A percentile compares a stretch with the other conserved stretches of the same genome.
Evolutionary conservation across 176 grass and related monocot species (phyloP).

Genomic region (Oryza rufipogon): DNA sequence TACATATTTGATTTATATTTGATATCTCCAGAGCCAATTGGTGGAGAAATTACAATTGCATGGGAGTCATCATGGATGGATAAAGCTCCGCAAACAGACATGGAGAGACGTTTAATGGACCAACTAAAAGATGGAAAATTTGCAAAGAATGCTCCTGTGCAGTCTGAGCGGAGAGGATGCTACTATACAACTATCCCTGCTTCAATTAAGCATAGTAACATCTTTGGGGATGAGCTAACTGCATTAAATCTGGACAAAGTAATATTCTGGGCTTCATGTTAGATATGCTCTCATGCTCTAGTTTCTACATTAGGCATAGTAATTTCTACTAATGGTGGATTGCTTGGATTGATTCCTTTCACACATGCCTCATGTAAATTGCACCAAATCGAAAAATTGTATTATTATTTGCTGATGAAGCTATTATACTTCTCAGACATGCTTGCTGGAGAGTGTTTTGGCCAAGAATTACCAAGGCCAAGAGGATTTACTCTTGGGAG

Average conservation of each 20-base stretch:
- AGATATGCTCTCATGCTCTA: no score
- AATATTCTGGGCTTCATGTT: constrained; percentile 33
- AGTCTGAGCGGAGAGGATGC: constrained; percentile 61
- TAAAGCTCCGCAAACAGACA: constrained; percentile 65
- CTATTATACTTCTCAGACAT: constrained; percentile 62
- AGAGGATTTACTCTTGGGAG: constrained; percentile 85
- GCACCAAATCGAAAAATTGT: neutral
- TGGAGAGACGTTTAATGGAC: constrained; percentile 70
- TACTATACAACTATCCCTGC: constrained; percentile 82
- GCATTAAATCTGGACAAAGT: constrained; percentile 92
- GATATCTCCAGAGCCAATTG: constrained; percentile 68
- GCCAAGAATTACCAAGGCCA: constrained; percentile 62
- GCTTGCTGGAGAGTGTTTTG: constrained; percentile 72
- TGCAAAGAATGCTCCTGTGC: constrained; percentile 49
- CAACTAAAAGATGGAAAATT: constrained; percentile 69
- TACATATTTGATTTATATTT: neutral
- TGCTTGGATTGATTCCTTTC: neutral
- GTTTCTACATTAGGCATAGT: constrained; percentile 20
- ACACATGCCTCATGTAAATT: neutral
- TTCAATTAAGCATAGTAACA: constrained; percentile 65
- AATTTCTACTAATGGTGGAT: neutral
- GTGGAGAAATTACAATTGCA: constrained; percentile 83
- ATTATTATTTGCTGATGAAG: constrained; percentile 34
- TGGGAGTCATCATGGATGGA: constrained; percentile 71
- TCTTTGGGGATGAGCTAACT: constrained; percentile 77